phyloP scores from a whole-genome alignment of 148 eudicot species.

The Nepenthes mirabilis region DNA sequence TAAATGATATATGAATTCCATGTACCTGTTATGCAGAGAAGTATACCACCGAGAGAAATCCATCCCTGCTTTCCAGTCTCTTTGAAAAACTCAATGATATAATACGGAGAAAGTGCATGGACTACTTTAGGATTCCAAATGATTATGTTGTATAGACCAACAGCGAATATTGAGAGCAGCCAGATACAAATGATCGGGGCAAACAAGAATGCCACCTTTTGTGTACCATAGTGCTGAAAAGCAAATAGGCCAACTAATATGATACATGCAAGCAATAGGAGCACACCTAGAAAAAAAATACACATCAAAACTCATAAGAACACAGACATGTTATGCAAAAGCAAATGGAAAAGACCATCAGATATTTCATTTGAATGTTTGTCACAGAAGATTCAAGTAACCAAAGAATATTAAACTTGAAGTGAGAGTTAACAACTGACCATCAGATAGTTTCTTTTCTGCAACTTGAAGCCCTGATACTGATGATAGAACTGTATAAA shows the following conservation, averaged over 20 bases:
- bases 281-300: constrained; percentile 32
- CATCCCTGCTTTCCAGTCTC: constrained; percentile 85
- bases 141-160: constrained; percentile 72
- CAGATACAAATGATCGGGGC: constrained; percentile 81
- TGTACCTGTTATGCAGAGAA: constrained; percentile 82
- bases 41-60: constrained; percentile 89
- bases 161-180: constrained; percentile 63
- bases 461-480: constrained; percentile 79
- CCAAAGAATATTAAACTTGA: constrained; percentile 1
- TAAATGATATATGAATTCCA: background rate
- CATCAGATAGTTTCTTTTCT: constrained; percentile 24
- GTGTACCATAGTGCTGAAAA: constrained; percentile 90
- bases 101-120: constrained; percentile 74
- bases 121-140: constrained; percentile 77
- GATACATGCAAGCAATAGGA: constrained; percentile 53
- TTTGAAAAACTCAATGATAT: constrained; percentile 58
- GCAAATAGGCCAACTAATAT: constrained; percentile 89
- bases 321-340: background rate
- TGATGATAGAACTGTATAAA: constrained; percentile 70
- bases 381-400: background rate
- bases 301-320: constrained; percentile 4
- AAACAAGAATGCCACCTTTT: constrained; percentile 77
- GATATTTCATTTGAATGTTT: background rate
- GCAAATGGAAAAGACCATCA: background rate
- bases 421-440: constrained; percentile 25